Evolutionary conservation across 768 basidiomycete species (phyloP), one percentile per base, ranked within the genome.

Genomic region (Calocera cornea): DNA sequence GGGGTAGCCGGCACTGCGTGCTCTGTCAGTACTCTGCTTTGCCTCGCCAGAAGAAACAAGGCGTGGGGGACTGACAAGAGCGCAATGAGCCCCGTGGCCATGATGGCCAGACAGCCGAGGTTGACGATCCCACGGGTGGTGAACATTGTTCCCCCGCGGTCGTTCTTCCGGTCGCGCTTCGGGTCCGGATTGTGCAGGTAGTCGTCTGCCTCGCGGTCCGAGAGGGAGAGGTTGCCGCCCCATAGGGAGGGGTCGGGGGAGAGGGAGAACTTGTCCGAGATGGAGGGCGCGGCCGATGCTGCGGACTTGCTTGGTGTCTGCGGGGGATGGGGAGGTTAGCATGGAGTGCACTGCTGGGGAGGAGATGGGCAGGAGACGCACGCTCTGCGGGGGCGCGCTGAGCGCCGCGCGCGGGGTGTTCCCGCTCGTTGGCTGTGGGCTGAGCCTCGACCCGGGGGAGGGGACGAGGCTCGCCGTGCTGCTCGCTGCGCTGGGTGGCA

Each of bases 141-240:
- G 71, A 88, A 84, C 31, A 89, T 77, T 70, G 81, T 81, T 41
- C 85, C 85, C 41, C 84, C 82, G 41, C 74, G 75, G 71, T 87
- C 85, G 44, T 80, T 78, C 66, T 82, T 83, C 68, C 81, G 75
- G 71, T 87, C 86, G 34, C 87, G 80, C 38, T 80, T 80, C 12
- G 87, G 86, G 72, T 88, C 86, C 1, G 87, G 86, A 71, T 87
- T 87, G 73, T 89, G 87, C n/a, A 89, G 81, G 66, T 81, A 81
- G 74, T 89, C 87, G 69, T 89, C 87, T 17, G 83, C 77, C 74
- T 89, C 87, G 2, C 79, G 74, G 65, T 81, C 77, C 69, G 80
- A 80, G 41, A 81, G 81, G 7, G 83, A 84, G 68, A 88, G 76
- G 70, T 87, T 83, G 36, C 87, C 83, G 1, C 87, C 87, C 89